These are phyloP conservation scores for Coemansia reversa DNA, from an alignment of 192 early-diverging fungal species.

Conservation along the genomic window DNA sequence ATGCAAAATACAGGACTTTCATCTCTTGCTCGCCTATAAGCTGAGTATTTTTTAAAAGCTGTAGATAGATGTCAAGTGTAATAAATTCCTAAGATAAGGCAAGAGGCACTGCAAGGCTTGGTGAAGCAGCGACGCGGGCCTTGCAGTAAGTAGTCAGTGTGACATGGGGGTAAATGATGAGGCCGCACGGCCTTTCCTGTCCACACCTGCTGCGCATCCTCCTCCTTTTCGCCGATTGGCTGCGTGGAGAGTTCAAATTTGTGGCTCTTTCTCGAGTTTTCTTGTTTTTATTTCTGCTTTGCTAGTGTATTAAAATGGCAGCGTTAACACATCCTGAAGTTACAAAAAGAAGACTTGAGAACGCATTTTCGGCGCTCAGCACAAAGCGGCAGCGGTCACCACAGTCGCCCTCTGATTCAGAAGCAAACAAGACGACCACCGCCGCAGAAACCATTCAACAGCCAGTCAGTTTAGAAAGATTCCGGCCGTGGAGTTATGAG, in stretches of 20 bases:
- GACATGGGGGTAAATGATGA: not conserved
- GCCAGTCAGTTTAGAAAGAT: constrained; percentile 18
- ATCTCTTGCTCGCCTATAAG: constrained; percentile 1
- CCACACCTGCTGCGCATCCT: not conserved
- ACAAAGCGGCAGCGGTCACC: constrained; percentile 29
- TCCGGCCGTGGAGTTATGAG: constrained; percentile 51
- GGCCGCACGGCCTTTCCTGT: not conserved
- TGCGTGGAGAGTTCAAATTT: not conserved
- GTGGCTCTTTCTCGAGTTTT: not conserved
- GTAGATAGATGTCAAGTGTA: not conserved
- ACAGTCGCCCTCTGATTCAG: not conserved
- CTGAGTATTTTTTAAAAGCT: not conserved
- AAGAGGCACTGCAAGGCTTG: not conserved
- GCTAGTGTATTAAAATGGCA: constrained; percentile 16
- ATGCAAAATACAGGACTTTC: constrained; percentile 45
- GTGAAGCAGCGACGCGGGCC: not conserved
- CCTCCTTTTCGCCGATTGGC: not conserved
- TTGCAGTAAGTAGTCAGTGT: not conserved
- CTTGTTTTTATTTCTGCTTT: constrained; percentile 1
- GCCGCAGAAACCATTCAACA: not conserved
- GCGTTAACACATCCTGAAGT: constrained; percentile 25
- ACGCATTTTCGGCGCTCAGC: constrained; percentile 28
- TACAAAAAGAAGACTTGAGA: constrained; percentile 43
- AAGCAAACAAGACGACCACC: not conserved
- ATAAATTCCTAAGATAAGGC: not conserved